These are phyloP conservation scores for Trametes cingulata DNA, from an alignment of 768 basidiomycete species.

Conservation along the genomic window DNA sequence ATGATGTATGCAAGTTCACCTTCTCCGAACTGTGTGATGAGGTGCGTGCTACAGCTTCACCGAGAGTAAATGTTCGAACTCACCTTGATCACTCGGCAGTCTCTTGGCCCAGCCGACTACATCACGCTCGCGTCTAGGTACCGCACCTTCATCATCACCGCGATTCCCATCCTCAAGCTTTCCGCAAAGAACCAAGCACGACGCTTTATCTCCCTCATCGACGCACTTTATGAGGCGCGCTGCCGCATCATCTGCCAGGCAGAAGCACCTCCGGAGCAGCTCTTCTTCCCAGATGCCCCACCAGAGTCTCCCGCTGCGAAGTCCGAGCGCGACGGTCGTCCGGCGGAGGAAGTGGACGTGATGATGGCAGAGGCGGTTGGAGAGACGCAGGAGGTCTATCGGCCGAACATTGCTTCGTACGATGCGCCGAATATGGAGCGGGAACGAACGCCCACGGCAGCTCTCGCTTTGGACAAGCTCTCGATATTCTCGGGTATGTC, in stretches of 20 bases:
- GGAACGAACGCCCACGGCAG: constrained; percentile 30
- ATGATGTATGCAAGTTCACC: constrained; percentile 44
- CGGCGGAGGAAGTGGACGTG: constrained; percentile 29
- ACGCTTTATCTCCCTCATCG: constrained; percentile 60
- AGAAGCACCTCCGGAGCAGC: constrained; percentile 39
- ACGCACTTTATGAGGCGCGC: constrained; percentile 54
- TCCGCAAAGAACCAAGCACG: constrained; percentile 59
- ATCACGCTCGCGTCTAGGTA: constrained; percentile 52
- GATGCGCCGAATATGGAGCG: constrained; percentile 39
- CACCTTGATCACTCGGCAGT: constrained; percentile 25
- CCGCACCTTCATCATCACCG: constrained; percentile 49
- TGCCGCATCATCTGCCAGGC: constrained; percentile 43
- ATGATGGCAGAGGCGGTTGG: constrained; percentile 52
- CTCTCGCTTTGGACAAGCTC: constrained; percentile 46
- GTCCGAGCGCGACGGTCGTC: background rate
- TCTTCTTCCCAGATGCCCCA: constrained; percentile 59
- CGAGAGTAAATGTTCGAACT: background rate
- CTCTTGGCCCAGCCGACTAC: constrained; percentile 59
- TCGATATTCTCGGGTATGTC: constrained; percentile 50
- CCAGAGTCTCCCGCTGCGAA: background rate
- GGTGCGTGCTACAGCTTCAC: constrained; percentile 20
- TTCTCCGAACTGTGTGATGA: constrained; percentile 53
- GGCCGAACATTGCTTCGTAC: constrained; percentile 59
- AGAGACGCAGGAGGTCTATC: constrained; percentile 50
- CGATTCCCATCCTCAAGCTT: constrained; percentile 51